Evolutionary conservation across 176 grass and related monocot species (phyloP).

Genomic region (Miscanthus lutarioriparius): DNA sequence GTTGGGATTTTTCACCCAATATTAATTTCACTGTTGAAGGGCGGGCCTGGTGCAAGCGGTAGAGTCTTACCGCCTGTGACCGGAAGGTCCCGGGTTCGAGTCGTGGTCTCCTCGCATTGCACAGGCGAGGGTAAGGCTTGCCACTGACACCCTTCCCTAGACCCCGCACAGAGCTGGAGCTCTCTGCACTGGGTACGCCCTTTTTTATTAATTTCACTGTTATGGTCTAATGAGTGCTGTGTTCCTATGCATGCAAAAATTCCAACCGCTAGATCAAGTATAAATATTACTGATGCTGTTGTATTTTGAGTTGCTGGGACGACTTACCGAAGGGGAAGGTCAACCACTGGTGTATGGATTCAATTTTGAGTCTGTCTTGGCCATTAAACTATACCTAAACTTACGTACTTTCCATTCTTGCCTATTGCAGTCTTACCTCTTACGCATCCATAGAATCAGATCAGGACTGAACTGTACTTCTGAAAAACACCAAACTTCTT

Average conservation of each 20-base stretch:
- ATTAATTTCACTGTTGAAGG: no score
- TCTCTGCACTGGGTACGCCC: no score
- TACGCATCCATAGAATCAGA: background rate
- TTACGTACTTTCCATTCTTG: background rate
- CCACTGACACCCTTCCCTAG: no score
- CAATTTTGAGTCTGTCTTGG: background rate
- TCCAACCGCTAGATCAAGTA: background rate
- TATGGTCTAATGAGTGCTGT: background rate
- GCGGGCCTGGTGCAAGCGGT: no score
- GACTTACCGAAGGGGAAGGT: background rate
- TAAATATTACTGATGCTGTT: background rate
- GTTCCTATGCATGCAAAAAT: background rate
- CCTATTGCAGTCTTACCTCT: background rate
- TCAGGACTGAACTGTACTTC: background rate
- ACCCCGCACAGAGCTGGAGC: no score
- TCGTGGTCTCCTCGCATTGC: no score
- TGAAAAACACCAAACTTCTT: background rate
- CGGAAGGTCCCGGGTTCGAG: no score
- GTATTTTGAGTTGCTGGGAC: background rate
- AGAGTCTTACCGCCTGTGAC: no score
- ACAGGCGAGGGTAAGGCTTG: no score
- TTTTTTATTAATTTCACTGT: no score
- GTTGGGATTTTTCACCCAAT: background rate
- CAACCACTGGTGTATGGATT: background rate
- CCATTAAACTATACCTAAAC: background rate